Evolutionary conservation across 2,329 filamentous ascomycete species (phyloP), one percentile per base, ranked within the genome.

Genomic region (Aspergillus proliferans): DNA sequence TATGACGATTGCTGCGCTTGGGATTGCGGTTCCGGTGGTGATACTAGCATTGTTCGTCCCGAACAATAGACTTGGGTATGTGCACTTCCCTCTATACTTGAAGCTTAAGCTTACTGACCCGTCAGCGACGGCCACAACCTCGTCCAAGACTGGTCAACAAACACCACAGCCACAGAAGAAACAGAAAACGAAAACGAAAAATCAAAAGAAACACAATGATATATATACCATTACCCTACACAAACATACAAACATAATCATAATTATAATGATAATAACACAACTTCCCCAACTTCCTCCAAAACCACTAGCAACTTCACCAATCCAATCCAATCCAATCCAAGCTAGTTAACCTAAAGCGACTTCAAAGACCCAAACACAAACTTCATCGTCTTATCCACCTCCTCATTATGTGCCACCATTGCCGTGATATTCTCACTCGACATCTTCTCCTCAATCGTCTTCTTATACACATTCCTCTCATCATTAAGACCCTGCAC

Each of bases 1-100:
- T 44, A 66, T 66, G 45, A 65, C 63, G 2, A 60, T 63, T 42
- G 61, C 58, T 4, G 64, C 64, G 0, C 47, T 67, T 42, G 63
- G 60, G 3, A 55, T 63, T 28, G 59, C 62, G 8, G 61, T 54
- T 1, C 55, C 63, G 1, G 58, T 62, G 2, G 52, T 67, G 1
- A 46, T 65, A 18, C 24, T 65, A 18, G 51, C 58, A 14, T 52
- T 63, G 40, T 54, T 64, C 9, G 48, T 67, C 22, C 62, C 62
- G 2, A 58, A 66, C 40, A 58, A 60, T 26, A 53, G 54, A 33
- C 58, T 63, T 15, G 59, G 58, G 60, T 62, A 47, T 39, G 58
- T 49, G n/a, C 24, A 19, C 15, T 10, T 14, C 15, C 2, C 19
- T 39, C 19, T 33, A 14, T 49, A 10, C 44, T 24, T 28, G 50